A percentile compares a stretch with the other conserved stretches of the same genome.
These are phyloP conservation scores for Zychaea mexicana DNA, from an alignment of 371 early-diverging fungal species.

Conservation along the genomic window DNA sequence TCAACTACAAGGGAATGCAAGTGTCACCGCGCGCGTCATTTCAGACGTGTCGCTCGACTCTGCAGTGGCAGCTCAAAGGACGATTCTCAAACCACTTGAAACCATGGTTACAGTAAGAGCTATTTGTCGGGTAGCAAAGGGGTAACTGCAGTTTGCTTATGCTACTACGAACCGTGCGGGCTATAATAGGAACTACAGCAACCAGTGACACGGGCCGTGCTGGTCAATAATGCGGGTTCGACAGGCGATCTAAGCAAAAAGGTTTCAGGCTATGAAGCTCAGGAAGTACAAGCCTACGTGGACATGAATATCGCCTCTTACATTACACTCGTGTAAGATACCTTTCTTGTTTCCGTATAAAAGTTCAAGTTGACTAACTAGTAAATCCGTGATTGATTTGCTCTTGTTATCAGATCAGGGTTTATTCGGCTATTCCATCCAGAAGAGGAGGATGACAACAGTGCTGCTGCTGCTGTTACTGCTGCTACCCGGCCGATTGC, in stretches of 20 bases:
- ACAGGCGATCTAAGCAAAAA: conserved; percentile 72
- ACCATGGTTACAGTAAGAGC: conserved; percentile 11
- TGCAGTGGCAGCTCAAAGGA: neutral
- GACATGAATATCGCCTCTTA: conserved; percentile 63
- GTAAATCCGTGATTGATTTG: too few relatives aligned
- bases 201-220: conserved; percentile 44
- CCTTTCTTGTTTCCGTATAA: too few relatives aligned
- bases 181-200: neutral
- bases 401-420: conserved; percentile 21
- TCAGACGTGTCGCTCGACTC: conserved; percentile 13
- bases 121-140: too few relatives aligned
- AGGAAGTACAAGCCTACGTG: conserved; percentile 55
- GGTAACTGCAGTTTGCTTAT: too few relatives aligned
- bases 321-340: conserved; percentile 52
- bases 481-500: neutral
- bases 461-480: too few relatives aligned
- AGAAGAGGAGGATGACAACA: conserved; percentile 8
- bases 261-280: conserved; percentile 53
- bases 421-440: conserved; percentile 23
- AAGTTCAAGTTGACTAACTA: too few relatives aligned
- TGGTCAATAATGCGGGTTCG: conserved; percentile 87
- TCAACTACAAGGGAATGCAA: neutral
- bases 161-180: too few relatives aligned
- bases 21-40: conserved; percentile 11
- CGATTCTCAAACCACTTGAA: neutral